Conservation (phyloP, 2,329 filamentous ascomycete genomes). For the Fusarium brachygibbosum region DNA sequence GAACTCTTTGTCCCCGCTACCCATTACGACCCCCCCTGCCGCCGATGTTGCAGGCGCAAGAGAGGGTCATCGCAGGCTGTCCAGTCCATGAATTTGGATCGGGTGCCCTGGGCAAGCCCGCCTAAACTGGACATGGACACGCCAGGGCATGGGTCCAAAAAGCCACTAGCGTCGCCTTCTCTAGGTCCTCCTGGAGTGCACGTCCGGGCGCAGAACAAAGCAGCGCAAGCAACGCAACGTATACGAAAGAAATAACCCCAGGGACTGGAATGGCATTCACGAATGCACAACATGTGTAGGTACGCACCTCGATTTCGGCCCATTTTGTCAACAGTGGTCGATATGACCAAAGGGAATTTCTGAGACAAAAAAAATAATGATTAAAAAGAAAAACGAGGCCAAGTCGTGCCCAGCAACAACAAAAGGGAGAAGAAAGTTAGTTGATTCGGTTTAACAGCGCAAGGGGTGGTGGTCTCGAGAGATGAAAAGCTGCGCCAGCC, state of each 20-base stretch:
- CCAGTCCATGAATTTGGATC: slow-evolving; percentile 9
- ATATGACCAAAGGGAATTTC: slow-evolving; percentile 38
- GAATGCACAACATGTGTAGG: slow-evolving; percentile 33
- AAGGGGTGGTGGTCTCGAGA: slow-evolving; percentile 40
- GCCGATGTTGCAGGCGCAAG: slow-evolving; percentile 28
- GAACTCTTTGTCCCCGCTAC: slow-evolving; percentile 32
- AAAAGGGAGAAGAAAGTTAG: slow-evolving; percentile 18
- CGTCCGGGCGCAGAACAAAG: slow-evolving; percentile 22
- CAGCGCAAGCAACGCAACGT: background rate
- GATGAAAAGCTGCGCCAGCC: slow-evolving; percentile 42
- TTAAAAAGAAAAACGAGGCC: slow-evolving; percentile 2
- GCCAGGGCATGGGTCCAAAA: slow-evolving; percentile 20
- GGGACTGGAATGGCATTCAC: slow-evolving; percentile 45
- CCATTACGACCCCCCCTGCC: slow-evolving; percentile 36
- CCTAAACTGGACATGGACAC: slow-evolving; percentile 13
- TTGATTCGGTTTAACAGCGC: slow-evolving; percentile 25
- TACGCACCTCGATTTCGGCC: slow-evolving; percentile 68
- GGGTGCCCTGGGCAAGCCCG: slow-evolving; percentile 20
- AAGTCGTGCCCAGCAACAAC: slow-evolving; percentile 15
- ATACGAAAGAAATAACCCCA: slow-evolving; percentile 26
- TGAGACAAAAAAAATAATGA: slow-evolving; percentile 40
- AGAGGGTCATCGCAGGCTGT: slow-evolving; percentile 17
- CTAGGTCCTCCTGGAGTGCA: slow-evolving; percentile 13
- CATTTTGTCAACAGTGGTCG: slow-evolving; percentile 56
- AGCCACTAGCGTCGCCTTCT: slow-evolving; percentile 27